phyloP scores from a whole-genome alignment of 176 grass and related monocot species.

The Triticum turgidum region DNA sequence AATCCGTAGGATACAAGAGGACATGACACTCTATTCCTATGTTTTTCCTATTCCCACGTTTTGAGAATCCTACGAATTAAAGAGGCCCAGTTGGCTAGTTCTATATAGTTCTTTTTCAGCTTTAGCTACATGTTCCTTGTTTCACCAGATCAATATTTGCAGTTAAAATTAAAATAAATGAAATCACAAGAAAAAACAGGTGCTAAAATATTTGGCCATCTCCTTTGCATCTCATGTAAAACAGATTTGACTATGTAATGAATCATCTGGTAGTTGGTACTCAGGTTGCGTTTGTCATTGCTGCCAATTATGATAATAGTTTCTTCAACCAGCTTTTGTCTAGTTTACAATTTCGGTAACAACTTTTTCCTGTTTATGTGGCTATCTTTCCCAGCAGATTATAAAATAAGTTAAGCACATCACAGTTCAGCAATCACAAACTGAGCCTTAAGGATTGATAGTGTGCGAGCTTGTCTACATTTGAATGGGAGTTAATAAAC shows the following conservation, averaged over 20 bases:
- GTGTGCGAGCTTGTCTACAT: neutral
- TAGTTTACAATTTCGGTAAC: neutral
- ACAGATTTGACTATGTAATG: slow-evolving; percentile 4
- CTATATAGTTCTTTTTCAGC: neutral
- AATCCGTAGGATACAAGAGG: no score
- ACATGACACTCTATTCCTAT: no score
- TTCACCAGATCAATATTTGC: neutral
- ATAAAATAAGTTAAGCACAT: neutral
- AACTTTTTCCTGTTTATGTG: neutral
- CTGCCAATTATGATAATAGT: neutral
- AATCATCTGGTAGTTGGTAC: neutral
- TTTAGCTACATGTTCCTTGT: slow-evolving; percentile 8
- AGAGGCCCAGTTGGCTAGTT: neutral
- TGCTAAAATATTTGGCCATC: slow-evolving; percentile 14
- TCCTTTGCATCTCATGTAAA: slow-evolving; percentile 22
- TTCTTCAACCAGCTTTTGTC: neutral
- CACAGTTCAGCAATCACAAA: neutral
- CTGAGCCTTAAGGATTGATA: neutral
- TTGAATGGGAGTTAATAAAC: slow-evolving; percentile 6
- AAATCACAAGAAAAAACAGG: neutral
- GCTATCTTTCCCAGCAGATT: neutral
- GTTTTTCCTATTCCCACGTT: no score
- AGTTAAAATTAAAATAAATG: slow-evolving; percentile 18
- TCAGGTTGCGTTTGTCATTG: neutral
- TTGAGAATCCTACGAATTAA: no score